Percentiles rank a stretch among this genome's conserved stretches.
Conservation (phyloP, 2,329 filamentous ascomycete genomes). For the Corinectria fuckeliana region DNA sequence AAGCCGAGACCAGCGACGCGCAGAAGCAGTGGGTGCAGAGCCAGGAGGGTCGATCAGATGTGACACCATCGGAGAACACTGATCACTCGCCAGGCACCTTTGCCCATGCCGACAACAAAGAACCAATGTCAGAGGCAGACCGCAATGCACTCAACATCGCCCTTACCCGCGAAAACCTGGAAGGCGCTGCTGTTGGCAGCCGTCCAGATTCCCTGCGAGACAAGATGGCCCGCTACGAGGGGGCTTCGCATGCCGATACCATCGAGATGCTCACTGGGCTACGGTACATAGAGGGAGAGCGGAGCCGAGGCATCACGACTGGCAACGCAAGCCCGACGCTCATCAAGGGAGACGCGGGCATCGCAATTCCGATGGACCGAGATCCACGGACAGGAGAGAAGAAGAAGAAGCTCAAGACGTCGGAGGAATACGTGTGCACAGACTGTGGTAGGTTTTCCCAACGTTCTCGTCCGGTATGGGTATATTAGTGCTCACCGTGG, state of each 20-base stretch:
- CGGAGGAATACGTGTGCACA: constrained; percentile 91
- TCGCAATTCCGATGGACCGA: constrained; percentile 81
- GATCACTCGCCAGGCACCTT: constrained; percentile 44
- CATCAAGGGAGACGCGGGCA: constrained; percentile 85
- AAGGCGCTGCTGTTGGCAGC: constrained; percentile 70
- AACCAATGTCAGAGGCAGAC: constrained; percentile 69
- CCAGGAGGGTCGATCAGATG: constrained; percentile 62
- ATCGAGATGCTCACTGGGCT: constrained; percentile 94
- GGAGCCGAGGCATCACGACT: constrained; percentile 86
- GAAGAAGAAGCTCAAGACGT: constrained; percentile 85
- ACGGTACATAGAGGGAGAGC: constrained; percentile 86
- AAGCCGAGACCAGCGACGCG: constrained; percentile 75
- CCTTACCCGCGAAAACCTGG: constrained; percentile 80
- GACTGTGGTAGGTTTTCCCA: constrained; percentile 73
- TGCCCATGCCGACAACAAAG: constrained; percentile 46
- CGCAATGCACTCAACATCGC: constrained; percentile 69
- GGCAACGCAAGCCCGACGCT: constrained; percentile 81
- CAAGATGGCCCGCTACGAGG: constrained; percentile 85
- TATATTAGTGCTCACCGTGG: constrained; percentile 20
- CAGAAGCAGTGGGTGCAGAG: constrained; percentile 66
- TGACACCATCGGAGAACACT: constrained; percentile 57
- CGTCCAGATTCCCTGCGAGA: constrained; percentile 79
- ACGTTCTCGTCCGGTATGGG: not conserved
- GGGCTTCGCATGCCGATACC: constrained; percentile 77
- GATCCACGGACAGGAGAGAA: constrained; percentile 76